These are phyloP conservation scores for Papiliotrema terrestris DNA, from an alignment of 1,284 basidiomycete genomes.

Conservation along the genomic window DNA sequence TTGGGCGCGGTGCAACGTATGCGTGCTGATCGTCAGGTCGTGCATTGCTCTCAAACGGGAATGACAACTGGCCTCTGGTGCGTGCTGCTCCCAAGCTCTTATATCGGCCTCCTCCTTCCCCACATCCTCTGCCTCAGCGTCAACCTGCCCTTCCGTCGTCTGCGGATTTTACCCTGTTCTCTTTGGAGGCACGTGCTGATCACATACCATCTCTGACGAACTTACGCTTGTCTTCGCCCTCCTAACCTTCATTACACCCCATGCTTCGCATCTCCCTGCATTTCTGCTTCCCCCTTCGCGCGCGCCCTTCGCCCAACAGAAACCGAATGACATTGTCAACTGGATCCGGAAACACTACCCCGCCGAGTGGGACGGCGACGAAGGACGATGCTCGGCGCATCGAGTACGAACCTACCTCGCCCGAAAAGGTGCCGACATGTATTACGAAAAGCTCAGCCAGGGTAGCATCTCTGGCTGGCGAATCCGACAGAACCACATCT, in stretches of 20 bases:
- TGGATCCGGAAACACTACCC: conserved; percentile 48
- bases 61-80: conserved; percentile 48
- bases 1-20: background rate
- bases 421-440: conserved; percentile 49
- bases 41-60: conserved; percentile 43
- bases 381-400: conserved; percentile 46
- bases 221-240: no score
- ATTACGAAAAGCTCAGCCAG: conserved; percentile 48
- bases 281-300: background rate
- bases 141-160: background rate
- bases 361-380: conserved; percentile 47
- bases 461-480: conserved; percentile 45
- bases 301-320: conserved; percentile 21
- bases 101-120: background rate
- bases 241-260: background rate
- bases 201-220: no score
- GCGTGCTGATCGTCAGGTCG: conserved; percentile 22
- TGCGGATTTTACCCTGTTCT: background rate
- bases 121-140: conserved; percentile 2
- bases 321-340: conserved; percentile 48
- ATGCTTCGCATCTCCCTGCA: background rate
- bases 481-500: conserved; percentile 46
- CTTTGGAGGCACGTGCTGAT: background rate
- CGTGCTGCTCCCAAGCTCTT: conserved; percentile 6
- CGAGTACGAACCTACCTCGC: conserved; percentile 47